Conservation (phyloP, 2,329 filamentous ascomycete species). For the Clarireedia homoeocarpa region DNA sequence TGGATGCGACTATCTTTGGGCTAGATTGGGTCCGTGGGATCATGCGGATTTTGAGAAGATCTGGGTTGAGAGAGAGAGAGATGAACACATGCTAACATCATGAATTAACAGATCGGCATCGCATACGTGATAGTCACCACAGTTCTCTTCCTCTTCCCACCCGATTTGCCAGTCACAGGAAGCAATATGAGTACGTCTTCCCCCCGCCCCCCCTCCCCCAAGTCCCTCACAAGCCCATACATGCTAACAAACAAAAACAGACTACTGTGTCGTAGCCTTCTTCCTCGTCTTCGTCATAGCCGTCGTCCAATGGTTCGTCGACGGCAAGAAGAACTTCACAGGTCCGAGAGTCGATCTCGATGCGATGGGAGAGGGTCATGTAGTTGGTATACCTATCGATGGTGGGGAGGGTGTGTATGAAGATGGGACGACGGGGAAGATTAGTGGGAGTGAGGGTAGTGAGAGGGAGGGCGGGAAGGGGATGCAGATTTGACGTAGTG, state of each 20-base stretch:
- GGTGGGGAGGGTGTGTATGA: background rate
- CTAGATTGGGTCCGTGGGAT: too few relatives aligned
- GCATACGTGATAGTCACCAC: constrained; percentile 51
- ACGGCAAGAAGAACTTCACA: constrained; percentile 52
- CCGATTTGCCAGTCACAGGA: constrained; percentile 46
- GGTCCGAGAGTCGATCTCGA: constrained; percentile 35
- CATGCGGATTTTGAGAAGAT: too few relatives aligned
- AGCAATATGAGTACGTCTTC: constrained; percentile 48
- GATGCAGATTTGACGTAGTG: too few relatives aligned
- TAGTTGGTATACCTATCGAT: constrained; percentile 12
- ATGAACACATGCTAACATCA: too few relatives aligned
- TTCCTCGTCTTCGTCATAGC: constrained; percentile 35
- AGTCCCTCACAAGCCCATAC: too few relatives aligned
- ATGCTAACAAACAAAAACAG: constrained; percentile 1
- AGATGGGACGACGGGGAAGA: too few relatives aligned
- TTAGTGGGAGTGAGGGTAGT: too few relatives aligned
- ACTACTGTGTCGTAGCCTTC: constrained; percentile 31
- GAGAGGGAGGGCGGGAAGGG: too few relatives aligned
- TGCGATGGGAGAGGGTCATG: constrained; percentile 23
- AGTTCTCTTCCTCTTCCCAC: constrained; percentile 57
- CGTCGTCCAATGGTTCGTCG: constrained; percentile 49
- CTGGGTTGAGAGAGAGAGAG: too few relatives aligned
- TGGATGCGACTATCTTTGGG: background rate
- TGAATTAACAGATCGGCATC: constrained; percentile 36
- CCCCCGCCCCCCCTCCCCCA: background rate